Evolutionary conservation across 306 rosid species (phyloP).

Genomic region (cucumber (Cucumis sativus)): Cucumber_9930_V3 NC_026661.2:12946501-12947000

Average conservation of each 20-base stretch:
- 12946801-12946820: slow-evolving; percentile 70
- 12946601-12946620: slow-evolving; percentile 58
- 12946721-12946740: slow-evolving; percentile 57
- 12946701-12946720: slow-evolving; percentile 64
- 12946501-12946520: slow-evolving; percentile 49
- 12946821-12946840: slow-evolving; percentile 50
- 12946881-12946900: slow-evolving; percentile 68
- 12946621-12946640: slow-evolving; percentile 53
- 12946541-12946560: slow-evolving; percentile 51
- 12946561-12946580: slow-evolving; percentile 59
- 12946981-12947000: slow-evolving; percentile 47
- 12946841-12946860: slow-evolving; percentile 72
- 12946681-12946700: slow-evolving; percentile 55
- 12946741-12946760: slow-evolving; percentile 9
- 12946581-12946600: slow-evolving; percentile 58
- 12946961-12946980: slow-evolving; percentile 66
- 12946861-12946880: slow-evolving; percentile 64
- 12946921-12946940: slow-evolving; percentile 81
- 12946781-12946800: slow-evolving; percentile 34
- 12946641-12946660: slow-evolving; percentile 47
- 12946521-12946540: slow-evolving; percentile 58
- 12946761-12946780: slow-evolving; percentile 40
- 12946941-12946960: slow-evolving; percentile 88
- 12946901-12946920: slow-evolving; percentile 66
- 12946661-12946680: slow-evolving; percentile 60